A percentile compares a stretch with the other conserved stretches of the same genome.
Evolutionary conservation across 2,329 filamentous ascomycete species (phyloP).

Genomic region (Cadophora sp.): DNA sequence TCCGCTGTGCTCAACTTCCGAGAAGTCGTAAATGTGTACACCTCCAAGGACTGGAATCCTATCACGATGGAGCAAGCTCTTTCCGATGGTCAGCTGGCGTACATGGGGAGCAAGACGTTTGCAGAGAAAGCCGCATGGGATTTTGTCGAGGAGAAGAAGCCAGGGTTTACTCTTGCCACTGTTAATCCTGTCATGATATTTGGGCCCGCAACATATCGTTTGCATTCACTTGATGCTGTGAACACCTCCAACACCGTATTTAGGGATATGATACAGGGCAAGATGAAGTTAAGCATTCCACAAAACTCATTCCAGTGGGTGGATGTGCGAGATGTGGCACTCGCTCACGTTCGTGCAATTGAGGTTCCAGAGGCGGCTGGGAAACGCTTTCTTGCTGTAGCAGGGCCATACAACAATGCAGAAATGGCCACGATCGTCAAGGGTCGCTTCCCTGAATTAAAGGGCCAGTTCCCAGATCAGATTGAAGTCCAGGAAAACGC

Average conservation of each 20-base stretch:
- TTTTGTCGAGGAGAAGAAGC: too few species aligned
- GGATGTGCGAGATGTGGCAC: too few species aligned
- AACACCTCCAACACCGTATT: background rate
- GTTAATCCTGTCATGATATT: background rate
- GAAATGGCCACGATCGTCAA: too few species aligned
- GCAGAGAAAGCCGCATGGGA: too few species aligned
- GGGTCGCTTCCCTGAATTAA: background rate
- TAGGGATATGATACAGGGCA: too few species aligned
- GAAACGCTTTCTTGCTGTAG: too few species aligned
- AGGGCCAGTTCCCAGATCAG: background rate
- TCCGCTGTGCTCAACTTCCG: background rate
- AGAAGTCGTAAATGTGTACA: background rate
- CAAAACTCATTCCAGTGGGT: too few species aligned
- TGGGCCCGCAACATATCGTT: background rate
- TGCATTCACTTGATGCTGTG: background rate
- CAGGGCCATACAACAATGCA: too few species aligned
- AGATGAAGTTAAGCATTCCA: too few species aligned
- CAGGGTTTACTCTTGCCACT: too few species aligned
- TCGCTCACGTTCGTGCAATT: too few species aligned
- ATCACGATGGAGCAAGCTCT: background rate
- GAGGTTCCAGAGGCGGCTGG: too few species aligned
- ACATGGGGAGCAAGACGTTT: background rate
- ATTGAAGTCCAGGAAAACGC: background rate
- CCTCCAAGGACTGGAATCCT: background rate
- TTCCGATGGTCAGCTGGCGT: background rate